phyloP scores from a whole-genome alignment of 306 rosid species.

The Herpetospermum pedunculosum region DNA sequence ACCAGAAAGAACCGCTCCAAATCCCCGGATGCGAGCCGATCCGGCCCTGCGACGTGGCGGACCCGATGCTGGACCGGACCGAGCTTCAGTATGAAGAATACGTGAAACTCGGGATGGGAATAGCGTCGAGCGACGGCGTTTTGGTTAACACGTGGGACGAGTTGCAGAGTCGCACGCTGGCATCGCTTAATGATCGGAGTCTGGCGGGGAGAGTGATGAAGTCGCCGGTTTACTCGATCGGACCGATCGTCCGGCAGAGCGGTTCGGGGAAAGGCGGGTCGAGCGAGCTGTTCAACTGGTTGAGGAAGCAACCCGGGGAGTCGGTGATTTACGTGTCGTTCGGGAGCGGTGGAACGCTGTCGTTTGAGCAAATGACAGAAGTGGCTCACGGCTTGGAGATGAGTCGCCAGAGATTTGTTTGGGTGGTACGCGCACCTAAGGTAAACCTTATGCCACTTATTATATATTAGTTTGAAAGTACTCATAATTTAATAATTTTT shows the following conservation, averaged over 20 bases:
- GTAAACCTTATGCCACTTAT: too few relatives aligned
- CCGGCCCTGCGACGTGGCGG: slow-evolving; percentile 9
- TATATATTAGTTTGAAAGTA: too few relatives aligned
- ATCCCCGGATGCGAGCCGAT: slow-evolving; percentile 20
- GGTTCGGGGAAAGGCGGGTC: background rate
- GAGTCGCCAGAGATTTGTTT: slow-evolving; percentile 32
- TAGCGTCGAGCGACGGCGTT: slow-evolving; percentile 13
- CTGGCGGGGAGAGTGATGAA: slow-evolving; percentile 4
- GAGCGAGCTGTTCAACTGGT: slow-evolving; percentile 36
- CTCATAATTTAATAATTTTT: too few relatives aligned
- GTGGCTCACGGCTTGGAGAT: slow-evolving; percentile 45
- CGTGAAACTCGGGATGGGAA: background rate
- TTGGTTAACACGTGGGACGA: slow-evolving; percentile 20
- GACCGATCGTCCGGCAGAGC: slow-evolving; percentile 18
- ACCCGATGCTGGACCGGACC: slow-evolving; percentile 12
- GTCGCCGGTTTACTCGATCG: slow-evolving; percentile 14
- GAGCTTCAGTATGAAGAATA: background rate
- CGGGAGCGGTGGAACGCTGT: slow-evolving; percentile 44
- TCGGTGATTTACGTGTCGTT: slow-evolving; percentile 40
- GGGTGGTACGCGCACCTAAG: slow-evolving; percentile 40
- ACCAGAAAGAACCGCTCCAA: slow-evolving; percentile 1
- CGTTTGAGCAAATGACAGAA: slow-evolving; percentile 33
- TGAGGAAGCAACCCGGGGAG: slow-evolving; percentile 34
- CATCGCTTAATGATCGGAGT: background rate
- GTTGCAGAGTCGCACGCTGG: background rate